A percentile compares a stretch with the other conserved stretches of the same genome.
phyloP scores from a whole-genome alignment of 495 filamentous ascomycete genomes.

The Paragyromitra xinjiangensis region DNA sequence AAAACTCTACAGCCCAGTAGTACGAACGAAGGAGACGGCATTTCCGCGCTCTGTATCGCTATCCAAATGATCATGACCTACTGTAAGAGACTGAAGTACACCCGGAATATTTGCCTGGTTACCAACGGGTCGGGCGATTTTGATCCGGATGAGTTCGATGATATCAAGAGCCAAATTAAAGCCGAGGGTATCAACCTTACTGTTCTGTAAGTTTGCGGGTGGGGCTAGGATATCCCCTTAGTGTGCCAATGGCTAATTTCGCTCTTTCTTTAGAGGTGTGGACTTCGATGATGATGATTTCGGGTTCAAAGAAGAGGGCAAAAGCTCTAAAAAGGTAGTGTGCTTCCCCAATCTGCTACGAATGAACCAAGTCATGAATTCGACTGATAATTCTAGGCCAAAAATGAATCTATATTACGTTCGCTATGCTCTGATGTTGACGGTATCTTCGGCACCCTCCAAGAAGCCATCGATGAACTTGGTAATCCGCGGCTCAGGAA shows the following conservation, averaged over 20 bases:
- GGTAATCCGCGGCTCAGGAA: conserved; percentile 75
- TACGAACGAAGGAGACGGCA: conserved; percentile 80
- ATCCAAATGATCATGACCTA: conserved; percentile 82
- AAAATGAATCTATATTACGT: conserved; percentile 16
- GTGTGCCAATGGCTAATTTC: neutral
- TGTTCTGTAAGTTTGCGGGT: conserved; percentile 70
- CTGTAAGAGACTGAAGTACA: conserved; percentile 91
- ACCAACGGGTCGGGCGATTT: conserved; percentile 80
- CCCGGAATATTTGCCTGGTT: conserved; percentile 79
- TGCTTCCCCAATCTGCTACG: neutral
- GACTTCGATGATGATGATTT: conserved; percentile 95
- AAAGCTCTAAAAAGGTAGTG: conserved; percentile 71
- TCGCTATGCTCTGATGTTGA: conserved; percentile 64
- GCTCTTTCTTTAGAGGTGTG: conserved; percentile 69
- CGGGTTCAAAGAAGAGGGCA: conserved; percentile 93
- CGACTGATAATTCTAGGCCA: conserved; percentile 8
- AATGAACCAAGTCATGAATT: neutral
- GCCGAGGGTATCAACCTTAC: conserved; percentile 77
- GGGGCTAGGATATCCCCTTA: neutral
- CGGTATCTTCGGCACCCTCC: conserved; percentile 81
- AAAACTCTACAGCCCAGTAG: conserved; percentile 69
- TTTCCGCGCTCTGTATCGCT: conserved; percentile 86
- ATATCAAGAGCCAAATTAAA: conserved; percentile 76
- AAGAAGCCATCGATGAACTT: conserved; percentile 81
- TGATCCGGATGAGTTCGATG: conserved; percentile 70